Conservation (phyloP, 352 stramenopile genomes). For the Globisporangium polare region DNA sequence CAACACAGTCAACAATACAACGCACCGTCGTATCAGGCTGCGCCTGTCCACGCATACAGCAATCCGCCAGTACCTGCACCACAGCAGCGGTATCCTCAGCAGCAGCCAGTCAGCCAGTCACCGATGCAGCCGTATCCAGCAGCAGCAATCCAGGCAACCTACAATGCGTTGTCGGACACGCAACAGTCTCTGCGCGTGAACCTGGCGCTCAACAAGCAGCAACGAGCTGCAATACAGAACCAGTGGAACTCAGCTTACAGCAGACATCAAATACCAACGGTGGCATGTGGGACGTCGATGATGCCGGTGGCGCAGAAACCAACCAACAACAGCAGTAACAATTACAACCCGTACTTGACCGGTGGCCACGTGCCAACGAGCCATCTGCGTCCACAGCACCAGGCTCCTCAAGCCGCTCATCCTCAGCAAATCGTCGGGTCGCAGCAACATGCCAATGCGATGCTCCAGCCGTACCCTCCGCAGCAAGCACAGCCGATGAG, state of each 20-base stretch:
- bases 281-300: neutral
- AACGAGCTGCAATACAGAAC: neutral
- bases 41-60: neutral
- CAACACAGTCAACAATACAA: neutral
- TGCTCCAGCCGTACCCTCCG: neutral
- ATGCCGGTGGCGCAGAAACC: neutral
- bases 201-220: neutral
- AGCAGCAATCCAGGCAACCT: neutral
- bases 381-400: neutral
- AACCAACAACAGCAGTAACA: slow-evolving; percentile 1
- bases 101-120: neutral
- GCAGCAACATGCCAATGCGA: neutral
- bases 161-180: neutral
- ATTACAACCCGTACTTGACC: neutral
- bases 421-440: neutral
- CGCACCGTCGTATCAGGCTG: neutral
- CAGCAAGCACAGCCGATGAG: neutral
- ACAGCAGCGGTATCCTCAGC: neutral
- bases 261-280: neutral
- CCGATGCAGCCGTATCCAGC: neutral
- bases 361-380: neutral
- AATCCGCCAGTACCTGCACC: neutral
- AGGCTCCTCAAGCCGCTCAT: neutral
- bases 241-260: neutral
- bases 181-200: neutral